These are phyloP conservation scores for Malassezia pachydermatis DNA, from an alignment of 1,284 basidiomycete species.

Conservation along the genomic window DNA sequence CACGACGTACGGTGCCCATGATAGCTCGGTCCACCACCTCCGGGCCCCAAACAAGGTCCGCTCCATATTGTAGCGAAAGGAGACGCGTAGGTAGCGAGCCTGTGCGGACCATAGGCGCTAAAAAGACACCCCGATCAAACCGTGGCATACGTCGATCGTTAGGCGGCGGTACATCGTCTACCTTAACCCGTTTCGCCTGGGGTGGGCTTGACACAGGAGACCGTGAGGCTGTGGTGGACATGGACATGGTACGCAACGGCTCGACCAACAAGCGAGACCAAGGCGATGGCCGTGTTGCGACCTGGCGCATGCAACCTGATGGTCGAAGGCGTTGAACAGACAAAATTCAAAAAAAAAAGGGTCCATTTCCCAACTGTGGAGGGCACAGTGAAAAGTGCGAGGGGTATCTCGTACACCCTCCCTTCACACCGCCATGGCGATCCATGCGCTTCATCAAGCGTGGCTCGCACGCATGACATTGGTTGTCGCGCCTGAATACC, in stretches of 20 bases:
- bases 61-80: constrained; percentile 82
- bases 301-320: not conserved
- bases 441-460: not conserved
- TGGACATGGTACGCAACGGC: not conserved
- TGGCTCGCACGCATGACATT: constrained; percentile 3
- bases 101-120: constrained; percentile 45
- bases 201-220: not conserved
- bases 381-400: too few species aligned
- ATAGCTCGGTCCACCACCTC: constrained; percentile 96
- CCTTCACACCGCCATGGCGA: constrained; percentile 2
- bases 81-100: constrained; percentile 62
- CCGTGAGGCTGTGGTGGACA: not conserved
- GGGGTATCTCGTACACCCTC: too few species aligned
- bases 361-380: not conserved
- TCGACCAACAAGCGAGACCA: not conserved
- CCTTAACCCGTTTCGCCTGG: not conserved
- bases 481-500: constrained; percentile 9
- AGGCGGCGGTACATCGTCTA: constrained; percentile 2
- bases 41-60: constrained; percentile 89
- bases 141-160: constrained; percentile 9
- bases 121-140: constrained; percentile 33
- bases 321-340: too few species aligned
- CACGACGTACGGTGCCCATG: constrained; percentile 67
- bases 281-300: not conserved
- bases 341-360: not conserved